Evolutionary conservation across 345 rosid genomes (phyloP), one percentile per base, ranked within the genome.

Genomic region (Adansonia digitata): DNA sequence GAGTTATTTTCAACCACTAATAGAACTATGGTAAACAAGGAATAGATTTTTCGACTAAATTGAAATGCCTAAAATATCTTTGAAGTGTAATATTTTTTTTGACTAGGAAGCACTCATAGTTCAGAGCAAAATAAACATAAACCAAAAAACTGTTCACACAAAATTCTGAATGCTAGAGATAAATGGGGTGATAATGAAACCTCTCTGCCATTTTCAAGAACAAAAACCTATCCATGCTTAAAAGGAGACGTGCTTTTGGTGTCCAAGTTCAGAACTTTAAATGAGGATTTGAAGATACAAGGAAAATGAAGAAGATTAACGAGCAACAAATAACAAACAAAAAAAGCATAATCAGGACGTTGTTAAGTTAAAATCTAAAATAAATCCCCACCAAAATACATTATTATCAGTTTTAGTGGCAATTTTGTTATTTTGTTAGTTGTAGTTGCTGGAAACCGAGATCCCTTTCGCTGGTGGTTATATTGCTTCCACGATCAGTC

Each of bases 201-300:
- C 98, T 94, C 98, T 83, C 98, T 97, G n/a, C 98, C 98, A 35
- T 94, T 97, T 68, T 94, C 97, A 26, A 94, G 93, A 66, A 94
- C 98, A 84, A 94, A 94, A 78, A 94, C 98, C 81, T 94, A 97
- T 71, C 98, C 97, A 24, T 94, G 98, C 60, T 94, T 97, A 63
- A 94, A 94, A 27, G 98, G 98, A 63, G 98, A 94, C 97, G 92
- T 94, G 75, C n/a, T n/a, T n/a, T n/a, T n/a, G n/a, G n/a, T n/a
- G n/a, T n/a, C n/a, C n/a, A n/a, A n/a, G n/a, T n/a, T n/a, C n/a
- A n/a, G n/a, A n/a, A n/a, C n/a, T n/a, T n/a, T n/a, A n/a, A n/a
- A n/a, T n/a, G n/a, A n/a, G n/a, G n/a, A n/a, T n/a, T n/a, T n/a
- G n/a, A n/a, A n/a, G n/a, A n/a, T n/a, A n/a, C n/a, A n/a, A n/a